Evolutionary conservation across 176 grass and related monocot genomes (phyloP).

Genomic region (Thinopyrum elongatum): DNA sequence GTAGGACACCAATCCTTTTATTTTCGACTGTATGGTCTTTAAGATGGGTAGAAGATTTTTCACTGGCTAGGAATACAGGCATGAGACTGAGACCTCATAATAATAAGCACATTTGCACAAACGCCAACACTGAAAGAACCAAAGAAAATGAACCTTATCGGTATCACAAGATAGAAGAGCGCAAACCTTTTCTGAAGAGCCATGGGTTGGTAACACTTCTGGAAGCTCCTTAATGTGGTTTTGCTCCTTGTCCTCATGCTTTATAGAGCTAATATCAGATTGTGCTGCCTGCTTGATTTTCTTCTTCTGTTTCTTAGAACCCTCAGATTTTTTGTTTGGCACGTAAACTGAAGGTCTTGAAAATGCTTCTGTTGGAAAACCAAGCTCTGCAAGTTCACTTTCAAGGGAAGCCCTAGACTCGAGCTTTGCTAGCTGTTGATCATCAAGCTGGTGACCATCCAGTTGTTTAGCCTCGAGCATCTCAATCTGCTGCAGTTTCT

Average conservation of each 20-base stretch:
- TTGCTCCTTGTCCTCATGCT: slow-evolving; percentile 49
- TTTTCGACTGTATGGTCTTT: background rate
- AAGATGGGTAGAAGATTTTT: background rate
- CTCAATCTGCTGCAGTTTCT: slow-evolving; percentile 99
- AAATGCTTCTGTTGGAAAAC: slow-evolving; percentile 50
- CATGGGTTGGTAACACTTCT: slow-evolving; percentile 41
- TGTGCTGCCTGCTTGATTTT: slow-evolving; percentile 69
- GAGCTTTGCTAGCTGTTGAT: slow-evolving; percentile 86
- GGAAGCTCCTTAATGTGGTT: slow-evolving; percentile 29
- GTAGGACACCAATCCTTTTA: background rate
- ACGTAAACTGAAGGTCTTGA: slow-evolving; percentile 32
- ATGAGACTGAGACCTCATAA: background rate
- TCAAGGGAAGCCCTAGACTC: slow-evolving; percentile 66
- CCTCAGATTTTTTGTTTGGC: slow-evolving; percentile 52
- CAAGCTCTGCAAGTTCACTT: slow-evolving; percentile 77
- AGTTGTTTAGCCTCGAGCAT: slow-evolving; percentile 84
- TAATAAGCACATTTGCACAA: slow-evolving; percentile 1
- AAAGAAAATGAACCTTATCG: slow-evolving; percentile 13
- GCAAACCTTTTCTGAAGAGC: slow-evolving; percentile 54
- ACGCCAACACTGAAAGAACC: slow-evolving; percentile 1
- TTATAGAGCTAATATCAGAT: slow-evolving; percentile 40
- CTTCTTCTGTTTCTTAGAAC: slow-evolving; percentile 80
- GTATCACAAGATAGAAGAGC: background rate
- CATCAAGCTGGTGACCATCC: slow-evolving; percentile 72
- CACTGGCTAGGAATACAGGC: background rate